Base-by-base conservation (phyloP, 2,329 filamentous ascomycete species). In the Paraphoma sp. region DNA sequence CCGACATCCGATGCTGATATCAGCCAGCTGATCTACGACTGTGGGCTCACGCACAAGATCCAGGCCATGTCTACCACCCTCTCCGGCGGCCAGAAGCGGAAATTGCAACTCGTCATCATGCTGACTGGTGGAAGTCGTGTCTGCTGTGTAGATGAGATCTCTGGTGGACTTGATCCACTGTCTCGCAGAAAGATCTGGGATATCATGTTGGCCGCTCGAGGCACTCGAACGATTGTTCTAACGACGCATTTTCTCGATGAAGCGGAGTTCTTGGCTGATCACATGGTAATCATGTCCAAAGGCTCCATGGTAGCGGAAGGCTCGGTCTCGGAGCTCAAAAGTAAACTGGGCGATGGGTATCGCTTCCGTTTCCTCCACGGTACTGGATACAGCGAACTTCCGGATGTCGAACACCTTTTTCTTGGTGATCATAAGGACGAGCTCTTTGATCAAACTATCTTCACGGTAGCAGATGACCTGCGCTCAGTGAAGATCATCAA, bases 231-330 rank as follows among this genome's bases (percentile, higher is more conserved):
- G 0, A 89, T 96, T 63, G 86, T 97, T 45, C 74, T 96, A 55
- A 96, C 93, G 0, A 97, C 93, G 0, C 93, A 97, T 73, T 96
- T 96, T 74, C 81, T 97, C 8, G 93, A 97, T 68, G 93, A 97
- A 73, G 93, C 93, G 0, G 93, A 97, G 69, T 81, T 96, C 2
- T 83, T 97, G 0, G 90, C 92, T 0, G 93, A 97, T 70, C 87
- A 93, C 56, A 95, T 97, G 62, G 90, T 88, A 1, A 91, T 97
- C 53, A 80, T 97, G 38, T 94, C 91, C 4, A 36, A 36, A 14
- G 93, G 93, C 12, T 87, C 85, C 1, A 81, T 96, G 1, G 89
- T 91, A 48, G 91, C 91, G 0, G 82, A 91, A 64, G 93, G 93
- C 1, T 91, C 92, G 3, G 92, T 91, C 1, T 91, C 92, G 6